Evolutionary conservation across 2,329 filamentous ascomycete species (phyloP).

Genomic region (Seiridium cupressi): DNA sequence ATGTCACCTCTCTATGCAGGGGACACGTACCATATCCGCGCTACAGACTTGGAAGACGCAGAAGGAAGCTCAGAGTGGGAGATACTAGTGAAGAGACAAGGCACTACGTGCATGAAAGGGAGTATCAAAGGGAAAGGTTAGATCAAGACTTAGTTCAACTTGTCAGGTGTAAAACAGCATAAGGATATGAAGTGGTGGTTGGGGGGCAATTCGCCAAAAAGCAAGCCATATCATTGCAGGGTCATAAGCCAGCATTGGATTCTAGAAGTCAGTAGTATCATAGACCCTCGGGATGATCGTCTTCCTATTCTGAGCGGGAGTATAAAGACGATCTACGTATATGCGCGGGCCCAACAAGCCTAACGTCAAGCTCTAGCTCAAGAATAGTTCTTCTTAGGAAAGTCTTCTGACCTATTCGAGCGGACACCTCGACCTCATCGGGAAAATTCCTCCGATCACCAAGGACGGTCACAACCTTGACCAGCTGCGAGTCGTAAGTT

Average conservation of each 20-base stretch:
- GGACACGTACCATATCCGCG: slow-evolving; percentile 61
- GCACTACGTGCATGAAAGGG: slow-evolving; percentile 33
- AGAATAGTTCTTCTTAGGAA: not conserved
- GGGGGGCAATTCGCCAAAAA: too few species aligned
- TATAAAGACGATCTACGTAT: not conserved
- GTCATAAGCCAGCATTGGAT: too few species aligned
- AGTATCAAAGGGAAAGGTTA: slow-evolving; percentile 17
- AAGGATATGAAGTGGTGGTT: too few species aligned
- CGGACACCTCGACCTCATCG: not conserved
- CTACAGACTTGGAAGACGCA: slow-evolving; percentile 34
- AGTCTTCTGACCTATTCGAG: not conserved
- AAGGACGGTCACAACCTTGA: not conserved
- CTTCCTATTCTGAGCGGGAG: too few species aligned
- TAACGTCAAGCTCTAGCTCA: not conserved
- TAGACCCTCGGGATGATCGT: too few species aligned
- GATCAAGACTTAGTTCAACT: too few species aligned
- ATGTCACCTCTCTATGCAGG: slow-evolving; percentile 68
- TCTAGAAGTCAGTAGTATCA: too few species aligned
- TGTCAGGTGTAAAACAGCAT: too few species aligned
- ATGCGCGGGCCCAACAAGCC: not conserved
- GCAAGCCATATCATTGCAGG: too few species aligned
- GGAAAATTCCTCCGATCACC: not conserved
- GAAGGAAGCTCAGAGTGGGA: slow-evolving; percentile 33
- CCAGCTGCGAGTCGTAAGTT: not conserved
- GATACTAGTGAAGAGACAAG: slow-evolving; percentile 44